Evolutionary conservation across 352 stramenopile genomes (phyloP).

Genomic region (Lagenidium giganteum): DNA sequence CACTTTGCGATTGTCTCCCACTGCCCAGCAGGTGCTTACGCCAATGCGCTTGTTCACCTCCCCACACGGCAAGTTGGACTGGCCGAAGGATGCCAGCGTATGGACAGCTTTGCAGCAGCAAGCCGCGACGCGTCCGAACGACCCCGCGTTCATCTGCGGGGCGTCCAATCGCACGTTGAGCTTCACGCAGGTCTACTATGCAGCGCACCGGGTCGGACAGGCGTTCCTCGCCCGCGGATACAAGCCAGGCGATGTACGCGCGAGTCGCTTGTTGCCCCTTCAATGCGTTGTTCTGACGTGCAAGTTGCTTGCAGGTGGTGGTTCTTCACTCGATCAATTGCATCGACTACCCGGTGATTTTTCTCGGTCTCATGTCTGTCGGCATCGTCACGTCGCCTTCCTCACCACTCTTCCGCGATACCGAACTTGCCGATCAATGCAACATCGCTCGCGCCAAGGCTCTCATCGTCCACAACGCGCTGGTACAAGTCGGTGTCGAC

Average conservation of each 20-base stretch:
- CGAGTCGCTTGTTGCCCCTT: too few relatives aligned
- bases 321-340: conserved; percentile 56
- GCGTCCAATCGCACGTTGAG: conserved; percentile 44
- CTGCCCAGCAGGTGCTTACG: too few relatives aligned
- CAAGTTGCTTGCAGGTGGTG: conserved; percentile 16
- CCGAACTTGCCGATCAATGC: conserved; percentile 45
- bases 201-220: conserved; percentile 33
- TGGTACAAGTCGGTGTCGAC: conserved; percentile 43
- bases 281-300: neutral
- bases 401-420: conserved; percentile 42
- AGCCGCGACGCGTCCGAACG: too few relatives aligned
- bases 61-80: too few relatives aligned
- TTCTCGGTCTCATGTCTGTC: conserved; percentile 46
- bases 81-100: too few relatives aligned
- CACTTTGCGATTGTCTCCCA: too few relatives aligned
- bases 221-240: conserved; percentile 39
- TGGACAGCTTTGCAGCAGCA: too few relatives aligned
- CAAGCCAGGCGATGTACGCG: conserved; percentile 39
- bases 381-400: conserved; percentile 47
- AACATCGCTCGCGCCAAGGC: conserved; percentile 35
- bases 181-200: conserved; percentile 40
- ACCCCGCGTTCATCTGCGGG: conserved; percentile 56
- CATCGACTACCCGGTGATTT: conserved; percentile 36
- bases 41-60: too few relatives aligned
- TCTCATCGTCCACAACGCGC: conserved; percentile 48